Base-by-base conservation (phyloP, 306 rosid species). In the Sindora glabra region DNA sequence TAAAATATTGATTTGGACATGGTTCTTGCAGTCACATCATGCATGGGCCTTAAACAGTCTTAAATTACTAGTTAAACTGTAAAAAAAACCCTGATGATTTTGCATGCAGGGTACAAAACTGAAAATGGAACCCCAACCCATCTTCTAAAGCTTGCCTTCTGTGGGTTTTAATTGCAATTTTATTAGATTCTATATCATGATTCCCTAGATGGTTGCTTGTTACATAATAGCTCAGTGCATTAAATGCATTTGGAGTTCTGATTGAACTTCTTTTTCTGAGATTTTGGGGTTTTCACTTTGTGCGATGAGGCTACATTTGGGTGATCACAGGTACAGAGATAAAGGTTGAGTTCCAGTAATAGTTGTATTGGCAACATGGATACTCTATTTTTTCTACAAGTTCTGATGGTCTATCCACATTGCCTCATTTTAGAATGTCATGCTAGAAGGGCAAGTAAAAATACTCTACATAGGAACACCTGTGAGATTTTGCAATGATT, bases 401-500 rank as follows among this genome's bases (percentile, higher is more conserved):
- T 48, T 3, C 17, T 16, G 19, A 54, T 42, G 34, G 48, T 56
- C 52, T 63, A 11, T 18, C 14, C 32, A 63, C 47, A 38, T 54
- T 37, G 11, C 23, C 12, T 50, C 52, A 67, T 59, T 46, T 57
- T 44, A n/a, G n/a, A n/a, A n/a, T n/a, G n/a, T n/a, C n/a, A n/a
- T n/a, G n/a, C n/a, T n/a, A n/a, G n/a, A n/a, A 13, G 33, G 53
- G 53, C 14, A 23, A 67, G 13, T 23, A 24, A 24, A 16, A 67
- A 33, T 34, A 56, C 12, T 54, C 24, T 55, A 57, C 55, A 39
- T 3, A 39, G 38, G n/a, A 56, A 48, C 48, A 37, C 38, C 44
- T 19, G 37, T 23, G 24, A 39, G 61, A 41, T 56, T 25, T 71
- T 64, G 22, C 66, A 56, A 34, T n/a, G n/a, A n/a, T n/a, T n/a